Conservation (phyloP, 441 rosid genomes). For the Theobroma grandiflorum region DNA sequence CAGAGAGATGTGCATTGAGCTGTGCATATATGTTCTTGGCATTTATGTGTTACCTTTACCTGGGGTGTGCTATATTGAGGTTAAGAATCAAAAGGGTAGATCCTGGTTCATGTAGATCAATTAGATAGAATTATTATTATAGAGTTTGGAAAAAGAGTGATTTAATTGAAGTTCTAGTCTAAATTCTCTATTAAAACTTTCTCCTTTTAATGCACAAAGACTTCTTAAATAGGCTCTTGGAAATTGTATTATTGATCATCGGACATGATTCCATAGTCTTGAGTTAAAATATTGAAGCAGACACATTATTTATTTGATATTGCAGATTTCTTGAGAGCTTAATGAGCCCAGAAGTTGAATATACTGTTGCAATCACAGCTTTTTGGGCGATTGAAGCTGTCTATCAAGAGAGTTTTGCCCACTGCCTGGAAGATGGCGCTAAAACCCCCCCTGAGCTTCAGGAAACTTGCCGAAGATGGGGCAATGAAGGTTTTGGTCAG, state of each 20-base stretch:
- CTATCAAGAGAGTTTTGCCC: slow-evolving; percentile 63
- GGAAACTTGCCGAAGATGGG: slow-evolving; percentile 70
- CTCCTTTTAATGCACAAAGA: not conserved
- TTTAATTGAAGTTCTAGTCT: not conserved
- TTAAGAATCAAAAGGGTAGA: not conserved
- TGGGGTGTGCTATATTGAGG: not conserved
- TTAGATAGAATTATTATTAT: not conserved
- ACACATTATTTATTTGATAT: not conserved
- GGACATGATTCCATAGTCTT: not conserved
- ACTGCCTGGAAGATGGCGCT: slow-evolving; percentile 52
- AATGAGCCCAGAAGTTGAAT: slow-evolving; percentile 50
- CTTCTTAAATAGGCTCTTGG: not conserved
- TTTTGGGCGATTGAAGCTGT: slow-evolving; percentile 66
- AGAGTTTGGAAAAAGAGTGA: not conserved
- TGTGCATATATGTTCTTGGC: not conserved
- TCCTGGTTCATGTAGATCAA: not conserved
- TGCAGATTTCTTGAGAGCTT: slow-evolving; percentile 58
- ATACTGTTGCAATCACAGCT: slow-evolving; percentile 46
- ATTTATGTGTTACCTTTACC: not conserved
- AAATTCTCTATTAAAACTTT: not conserved
- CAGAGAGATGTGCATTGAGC: not conserved
- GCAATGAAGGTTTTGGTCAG: slow-evolving; percentile 49
- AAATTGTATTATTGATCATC: not conserved
- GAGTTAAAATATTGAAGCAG: not conserved
- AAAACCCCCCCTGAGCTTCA: slow-evolving; percentile 45